Base-by-base conservation (phyloP, 2,329 filamentous ascomycete species). In the Monilinia vaccinii-corymbosi region DNA sequence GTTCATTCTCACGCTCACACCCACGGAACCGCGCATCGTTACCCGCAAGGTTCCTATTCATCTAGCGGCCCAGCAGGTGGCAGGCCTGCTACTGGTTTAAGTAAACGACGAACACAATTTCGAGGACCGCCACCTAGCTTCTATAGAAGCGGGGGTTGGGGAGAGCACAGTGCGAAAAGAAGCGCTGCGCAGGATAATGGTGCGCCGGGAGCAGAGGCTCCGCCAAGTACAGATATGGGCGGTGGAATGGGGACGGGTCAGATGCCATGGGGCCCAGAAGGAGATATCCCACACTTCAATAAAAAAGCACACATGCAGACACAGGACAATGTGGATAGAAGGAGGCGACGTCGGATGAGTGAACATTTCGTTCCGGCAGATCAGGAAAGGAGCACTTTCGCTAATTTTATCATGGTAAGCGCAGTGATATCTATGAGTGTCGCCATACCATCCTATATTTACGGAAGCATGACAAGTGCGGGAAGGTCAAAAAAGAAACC, bases 111-210 rank as follows among this genome's bases (percentile, higher is more conserved):
- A 3, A 83, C 85, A 2, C 80, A 86, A 5, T 97, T 95, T 73
- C 83, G 82, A 23, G 93, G 93, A 0, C 93, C 94, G 4, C 92
- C 94, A 55, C 92, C 93, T 0, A 89, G 85, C 64, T 97, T 97
- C 76, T 97, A 91, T 74, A 81, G 86, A 21, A 85, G 81, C 63
- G 91, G 91, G 5, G 90, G 88, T 3, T 95, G 91, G 81, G 89
- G 89, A 51, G 72, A 76, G 3, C 82, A 89, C 61, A 71, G 75
- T 2, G 80, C 80, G 40, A 88, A 87, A 74, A 73, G 84, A 42
- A 73, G 75, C 58, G 78, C 78, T 40, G 79, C 80, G 48, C 80
- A 83, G 48, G 71, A 64, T 5, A 60, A 63, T 25, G 56, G 61
- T 49, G 44, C 69, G 44, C 57, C 63, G 4, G 56, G 61, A 11